Evolutionary conservation across 768 basidiomycete species (phyloP), one percentile per base, ranked within the genome.

Genomic region (Tulasnella sp.): DNA sequence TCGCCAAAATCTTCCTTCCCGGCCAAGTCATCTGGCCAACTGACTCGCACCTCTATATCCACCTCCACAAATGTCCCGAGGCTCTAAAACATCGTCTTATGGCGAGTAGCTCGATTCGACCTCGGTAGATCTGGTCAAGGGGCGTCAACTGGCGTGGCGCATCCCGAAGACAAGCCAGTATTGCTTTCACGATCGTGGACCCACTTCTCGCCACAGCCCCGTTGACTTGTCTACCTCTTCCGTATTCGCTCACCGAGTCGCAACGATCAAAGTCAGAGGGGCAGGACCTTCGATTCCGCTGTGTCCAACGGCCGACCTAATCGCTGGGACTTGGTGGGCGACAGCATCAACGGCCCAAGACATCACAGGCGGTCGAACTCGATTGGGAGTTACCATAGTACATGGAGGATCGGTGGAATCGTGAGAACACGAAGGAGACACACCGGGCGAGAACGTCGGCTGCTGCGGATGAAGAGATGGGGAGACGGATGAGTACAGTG

Each of bases 81-180:
- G 46, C 2, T 48, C 46, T 0, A 32, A 11, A 32, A 20, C 9
- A 11, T 39, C 29, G 40, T 32, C 42, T 32, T 67, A 26, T 55
- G 26, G 46, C 16, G 18, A 48, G 46, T 5, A 20, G 16, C 9
- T 77, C 55, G 40, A 40, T 29, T 37, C 18, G 75, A 39, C n/a
- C 39, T 61, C 67, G 23, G 75, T 15, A 15, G 29, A 20, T 70
- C 92, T 91, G 92, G 88, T 89, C 16, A 88, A 87, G 79, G 35
- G 91, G 92, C 73, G 88, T 91, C 23, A 87, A 90, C 44, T 91
- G 89, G 90, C 88, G 92, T 40, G 87, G 84, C 44, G 82, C 85
- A 91, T 73, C 82, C 88, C 51, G 82, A 83, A n/a, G 42, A 80
- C 15, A n/a, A 29, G 32, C 57, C 48, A 44, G 18, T 51, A 15